Evolutionary conservation across 352 stramenopile species (phyloP), one percentile per base, ranked within the genome.

Genomic region (Peronospora belbahrii): DNA sequence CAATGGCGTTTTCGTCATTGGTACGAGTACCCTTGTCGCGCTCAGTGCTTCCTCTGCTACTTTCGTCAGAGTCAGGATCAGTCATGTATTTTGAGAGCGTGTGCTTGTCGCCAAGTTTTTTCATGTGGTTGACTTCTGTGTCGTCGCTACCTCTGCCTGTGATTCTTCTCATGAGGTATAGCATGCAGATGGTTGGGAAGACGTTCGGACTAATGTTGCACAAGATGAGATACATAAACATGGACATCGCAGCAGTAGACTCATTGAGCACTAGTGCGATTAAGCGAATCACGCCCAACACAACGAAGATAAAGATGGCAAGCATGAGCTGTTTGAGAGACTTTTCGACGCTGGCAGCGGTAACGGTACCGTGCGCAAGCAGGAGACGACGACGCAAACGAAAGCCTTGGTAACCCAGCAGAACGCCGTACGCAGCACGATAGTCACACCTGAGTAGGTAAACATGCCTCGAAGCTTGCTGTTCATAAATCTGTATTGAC

Each of bases 141-240:
- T 42, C 55, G 25, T 38, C 67, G 23, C 36, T 23, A 13, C 47
- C 46, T 33, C 54, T 49, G 14, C 58, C 56, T 13, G 67, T 62
- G 43, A 84, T 50, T 30, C 79, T 80, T 6, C 82, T 80, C 76
- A 91, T 90, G 59, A 94, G 75, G 53, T 94, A 90, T 37, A 94
- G 65, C 71, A 94, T 88, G 66, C 79, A 94, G 52, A 94, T 85
- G 19, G 75, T 76, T n/a, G 82, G 79, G 52, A 94, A 91, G 41
- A 92, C 77, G 52, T 71, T 82, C 20, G 81, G 81, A 44, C 88
- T 68, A 41, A 93, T 68, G 52, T 68, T 84, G 56, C 85, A 85
- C 31, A 77, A 63, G 22, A 90, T 79, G 17, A 85, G 50, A 32
- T 84, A 85, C 30, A 74, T 69, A 18, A 71, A 70, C 45, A 94